Percentiles rank a stretch among this genome's conserved stretches.
Evolutionary conservation across 2,329 filamentous ascomycete species (phyloP).

Genomic region (Botrytis deweyae): DNA sequence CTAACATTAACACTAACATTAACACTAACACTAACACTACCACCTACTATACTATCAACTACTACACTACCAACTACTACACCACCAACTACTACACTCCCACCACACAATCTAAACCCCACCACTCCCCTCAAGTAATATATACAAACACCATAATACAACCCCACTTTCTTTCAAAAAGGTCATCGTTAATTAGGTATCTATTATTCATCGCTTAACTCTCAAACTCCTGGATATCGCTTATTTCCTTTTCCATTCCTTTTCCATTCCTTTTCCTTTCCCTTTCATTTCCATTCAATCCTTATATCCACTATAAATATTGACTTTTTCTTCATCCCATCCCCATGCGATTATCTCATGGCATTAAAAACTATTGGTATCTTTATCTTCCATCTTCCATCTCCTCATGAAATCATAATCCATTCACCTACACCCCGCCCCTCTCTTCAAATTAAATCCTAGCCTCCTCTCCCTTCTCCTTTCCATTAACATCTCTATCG

Average conservation of each 20-base stretch:
- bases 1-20: no score
- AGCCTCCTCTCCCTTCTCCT: neutral
- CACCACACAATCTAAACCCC: no score
- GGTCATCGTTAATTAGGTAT: no score
- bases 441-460: neutral
- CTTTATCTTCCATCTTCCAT: neutral
- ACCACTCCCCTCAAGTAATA: neutral
- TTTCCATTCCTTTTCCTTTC: neutral
- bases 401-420: neutral
- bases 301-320: neutral
- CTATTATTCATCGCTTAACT: neutral
- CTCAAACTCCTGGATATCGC: neutral
- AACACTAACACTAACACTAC: no score
- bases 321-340: neutral
- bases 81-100: no score
- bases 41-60: no score
- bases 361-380: neutral
- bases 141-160: neutral
- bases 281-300: neutral
- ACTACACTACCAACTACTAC: no score
- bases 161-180: no score
- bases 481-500: slow-evolving; percentile 22
- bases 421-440: neutral
- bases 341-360: neutral
- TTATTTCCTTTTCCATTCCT: no score